Evolutionary conservation across 352 stramenopile species (phyloP).

Genomic region (Phytophthora fragariae): DNA sequence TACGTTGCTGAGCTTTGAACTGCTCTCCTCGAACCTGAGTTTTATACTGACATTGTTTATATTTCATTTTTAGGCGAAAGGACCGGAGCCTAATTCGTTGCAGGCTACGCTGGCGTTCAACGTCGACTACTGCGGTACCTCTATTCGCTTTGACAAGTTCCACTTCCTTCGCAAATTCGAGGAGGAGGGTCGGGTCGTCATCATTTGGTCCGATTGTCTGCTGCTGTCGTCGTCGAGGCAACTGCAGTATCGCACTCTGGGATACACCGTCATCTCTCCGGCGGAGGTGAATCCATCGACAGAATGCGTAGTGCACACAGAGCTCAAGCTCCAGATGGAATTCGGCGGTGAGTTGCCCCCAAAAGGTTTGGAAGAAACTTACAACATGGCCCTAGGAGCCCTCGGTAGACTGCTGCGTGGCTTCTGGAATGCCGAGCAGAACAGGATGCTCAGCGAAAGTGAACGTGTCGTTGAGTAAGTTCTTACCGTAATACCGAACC

Average conservation of each 20-base stretch:
- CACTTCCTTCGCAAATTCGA: slow-evolving; percentile 21
- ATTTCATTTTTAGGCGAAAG: background rate
- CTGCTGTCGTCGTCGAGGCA: slow-evolving; percentile 14
- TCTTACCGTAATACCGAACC: background rate
- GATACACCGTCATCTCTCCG: slow-evolving; percentile 12
- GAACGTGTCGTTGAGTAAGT: background rate
- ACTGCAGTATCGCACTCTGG: slow-evolving; percentile 13
- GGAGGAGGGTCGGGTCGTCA: slow-evolving; percentile 16
- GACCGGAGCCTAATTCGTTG: background rate
- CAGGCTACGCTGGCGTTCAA: background rate
- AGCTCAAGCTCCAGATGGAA: slow-evolving; percentile 19
- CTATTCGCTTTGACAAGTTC: slow-evolving; percentile 15
- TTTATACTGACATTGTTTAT: background rate
- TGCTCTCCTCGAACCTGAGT: no score
- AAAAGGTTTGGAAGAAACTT: background rate
- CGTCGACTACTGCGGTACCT: background rate
- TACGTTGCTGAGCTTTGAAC: background rate
- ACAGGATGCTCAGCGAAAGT: background rate
- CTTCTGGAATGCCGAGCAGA: slow-evolving; percentile 2
- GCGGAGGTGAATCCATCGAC: background rate
- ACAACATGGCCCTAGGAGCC: slow-evolving; percentile 4
- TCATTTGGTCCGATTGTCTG: slow-evolving; percentile 16
- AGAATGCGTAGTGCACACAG: slow-evolving; percentile 10
- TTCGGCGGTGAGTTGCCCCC: background rate
- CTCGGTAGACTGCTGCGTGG: slow-evolving; percentile 1